Evolutionary conservation across 225 moss, liverwort and hornwort genomes (phyloP).

Genomic region (Sphagnum tenellum): DNA sequence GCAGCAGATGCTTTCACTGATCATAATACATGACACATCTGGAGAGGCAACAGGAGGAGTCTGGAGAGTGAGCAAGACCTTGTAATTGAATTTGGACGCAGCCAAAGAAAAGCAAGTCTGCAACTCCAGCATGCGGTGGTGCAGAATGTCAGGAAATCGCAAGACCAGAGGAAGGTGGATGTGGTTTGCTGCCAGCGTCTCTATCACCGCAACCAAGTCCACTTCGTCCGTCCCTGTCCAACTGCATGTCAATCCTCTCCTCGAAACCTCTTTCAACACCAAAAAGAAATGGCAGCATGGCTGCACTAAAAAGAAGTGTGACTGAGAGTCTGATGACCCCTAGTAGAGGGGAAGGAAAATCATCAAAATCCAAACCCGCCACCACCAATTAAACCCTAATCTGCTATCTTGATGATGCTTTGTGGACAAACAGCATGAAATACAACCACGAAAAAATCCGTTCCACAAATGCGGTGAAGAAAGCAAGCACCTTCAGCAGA

Average conservation of each 20-base stretch:
- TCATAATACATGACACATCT: background rate
- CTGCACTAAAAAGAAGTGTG: no score
- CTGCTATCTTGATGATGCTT: no score
- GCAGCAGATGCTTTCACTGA: no score
- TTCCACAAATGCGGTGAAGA: background rate
- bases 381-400: no score
- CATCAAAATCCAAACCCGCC: no score
- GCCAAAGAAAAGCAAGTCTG: constrained; percentile 59
- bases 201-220: constrained; percentile 55
- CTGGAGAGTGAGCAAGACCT: constrained; percentile 24
- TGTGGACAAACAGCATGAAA: background rate
- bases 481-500: constrained; percentile 21
- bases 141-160: constrained; percentile 61
- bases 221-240: constrained; percentile 50
- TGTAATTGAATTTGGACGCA: constrained; percentile 40
- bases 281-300: no score
- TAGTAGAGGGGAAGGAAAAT: no score
- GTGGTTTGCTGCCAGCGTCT: constrained; percentile 33
- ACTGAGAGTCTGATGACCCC: background rate
- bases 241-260: constrained; percentile 3
- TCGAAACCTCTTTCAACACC: no score
- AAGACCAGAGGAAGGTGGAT: constrained; percentile 60
- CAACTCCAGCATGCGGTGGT: constrained; percentile 59
- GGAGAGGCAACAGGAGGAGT: background rate
- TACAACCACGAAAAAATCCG: background rate